A percentile compares a stretch with the other conserved stretches of the same genome.
phyloP scores from a whole-genome alignment of 1,284 basidiomycete species.

The Apiotrichum brassicae region DNA sequence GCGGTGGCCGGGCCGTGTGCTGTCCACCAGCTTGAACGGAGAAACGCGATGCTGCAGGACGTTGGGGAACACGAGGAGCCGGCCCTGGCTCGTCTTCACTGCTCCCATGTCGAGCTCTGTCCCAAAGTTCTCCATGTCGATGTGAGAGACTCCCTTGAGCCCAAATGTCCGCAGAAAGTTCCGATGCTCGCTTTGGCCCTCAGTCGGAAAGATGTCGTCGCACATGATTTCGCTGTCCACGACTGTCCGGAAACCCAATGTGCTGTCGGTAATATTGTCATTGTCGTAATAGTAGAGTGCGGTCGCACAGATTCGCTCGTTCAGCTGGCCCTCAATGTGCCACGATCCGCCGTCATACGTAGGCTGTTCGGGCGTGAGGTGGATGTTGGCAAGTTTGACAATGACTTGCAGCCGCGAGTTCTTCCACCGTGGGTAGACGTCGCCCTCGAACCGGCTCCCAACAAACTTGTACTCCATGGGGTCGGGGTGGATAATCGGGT shows the following conservation, averaged over 20 bases:
- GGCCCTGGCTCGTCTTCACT: background rate
- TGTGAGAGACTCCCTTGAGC: no score
- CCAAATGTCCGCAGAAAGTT: no score
- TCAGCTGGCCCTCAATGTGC: slow-evolving; percentile 4
- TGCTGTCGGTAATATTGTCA: background rate
- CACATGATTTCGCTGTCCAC: background rate
- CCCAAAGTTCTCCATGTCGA: slow-evolving; percentile 8
- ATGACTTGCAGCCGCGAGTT: slow-evolving; percentile 1
- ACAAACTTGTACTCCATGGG: slow-evolving; percentile 5
- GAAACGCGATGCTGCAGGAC: slow-evolving; percentile 1
- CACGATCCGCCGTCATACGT: slow-evolving; percentile 2
- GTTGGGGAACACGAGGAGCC: slow-evolving; percentile 4
- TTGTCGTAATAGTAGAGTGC: slow-evolving; percentile 5
- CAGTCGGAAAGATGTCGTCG: no score
- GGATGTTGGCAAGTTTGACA: slow-evolving; percentile 8
- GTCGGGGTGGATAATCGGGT: slow-evolving; percentile 10
- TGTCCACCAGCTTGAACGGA: slow-evolving; percentile 3
- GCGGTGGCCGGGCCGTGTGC: slow-evolving; percentile 8
- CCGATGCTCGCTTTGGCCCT: no score
- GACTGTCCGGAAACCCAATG: background rate
- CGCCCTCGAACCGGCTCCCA: background rate
- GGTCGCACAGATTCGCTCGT: slow-evolving; percentile 5
- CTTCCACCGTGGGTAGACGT: no score
- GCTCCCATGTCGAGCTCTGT: slow-evolving; percentile 5
- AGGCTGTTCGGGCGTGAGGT: slow-evolving; percentile 6